Evolutionary conservation across 2,329 filamentous ascomycete genomes (phyloP).

Genomic region (Blastomyces parvus): DNA sequence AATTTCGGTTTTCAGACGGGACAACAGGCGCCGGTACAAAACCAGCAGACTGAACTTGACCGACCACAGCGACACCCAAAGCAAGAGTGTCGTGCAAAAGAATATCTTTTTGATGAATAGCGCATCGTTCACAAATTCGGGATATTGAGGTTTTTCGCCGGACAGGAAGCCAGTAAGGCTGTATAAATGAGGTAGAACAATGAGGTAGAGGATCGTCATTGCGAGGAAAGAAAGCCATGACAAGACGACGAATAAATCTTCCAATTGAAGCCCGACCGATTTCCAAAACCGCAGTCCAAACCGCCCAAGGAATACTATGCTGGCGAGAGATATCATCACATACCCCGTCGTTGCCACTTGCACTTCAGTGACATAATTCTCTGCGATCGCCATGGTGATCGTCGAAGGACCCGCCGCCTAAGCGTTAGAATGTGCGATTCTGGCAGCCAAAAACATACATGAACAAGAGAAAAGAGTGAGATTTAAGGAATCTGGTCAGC

Average conservation of each 20-base stretch:
- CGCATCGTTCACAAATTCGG: slow-evolving; percentile 25
- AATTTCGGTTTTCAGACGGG: slow-evolving; percentile 25
- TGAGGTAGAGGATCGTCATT: slow-evolving; percentile 27
- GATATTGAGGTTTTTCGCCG: slow-evolving; percentile 15
- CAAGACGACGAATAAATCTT: slow-evolving; percentile 11
- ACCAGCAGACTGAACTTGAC: slow-evolving; percentile 35
- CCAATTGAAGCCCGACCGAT: slow-evolving; percentile 9
- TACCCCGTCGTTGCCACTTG: slow-evolving; percentile 15
- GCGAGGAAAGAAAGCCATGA: slow-evolving; percentile 13
- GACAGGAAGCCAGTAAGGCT: slow-evolving; percentile 21
- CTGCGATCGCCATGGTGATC: slow-evolving; percentile 3
- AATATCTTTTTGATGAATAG: slow-evolving; percentile 29
- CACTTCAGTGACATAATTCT: slow-evolving; percentile 11
- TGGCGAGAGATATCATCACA: slow-evolving; percentile 17
- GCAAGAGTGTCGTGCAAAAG: slow-evolving; percentile 20
- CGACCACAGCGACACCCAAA: slow-evolving; percentile 34
- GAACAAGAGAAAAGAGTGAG: background rate
- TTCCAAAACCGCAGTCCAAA: slow-evolving; percentile 10
- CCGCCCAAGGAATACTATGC: slow-evolving; percentile 15
- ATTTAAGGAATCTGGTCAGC: background rate
- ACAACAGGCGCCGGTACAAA: slow-evolving; percentile 32
- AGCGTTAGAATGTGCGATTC: background rate
- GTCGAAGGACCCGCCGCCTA: background rate
- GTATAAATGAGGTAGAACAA: slow-evolving; percentile 28
- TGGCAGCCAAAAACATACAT: background rate